Conservation (phyloP, 306 rosid species). For the Sechiopsis laciniata region DNA sequence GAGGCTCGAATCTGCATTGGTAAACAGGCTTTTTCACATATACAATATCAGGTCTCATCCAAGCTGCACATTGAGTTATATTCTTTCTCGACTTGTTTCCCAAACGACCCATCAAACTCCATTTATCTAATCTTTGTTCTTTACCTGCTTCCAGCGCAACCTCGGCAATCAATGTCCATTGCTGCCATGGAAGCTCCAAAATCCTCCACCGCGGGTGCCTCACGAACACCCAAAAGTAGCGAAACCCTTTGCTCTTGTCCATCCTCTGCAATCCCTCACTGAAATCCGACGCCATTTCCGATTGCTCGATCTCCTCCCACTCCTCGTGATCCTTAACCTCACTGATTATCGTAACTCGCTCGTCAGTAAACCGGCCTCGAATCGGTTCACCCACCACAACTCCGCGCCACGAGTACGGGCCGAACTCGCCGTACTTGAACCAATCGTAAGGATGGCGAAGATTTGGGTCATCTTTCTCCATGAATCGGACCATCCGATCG, state of each 20-base stretch:
- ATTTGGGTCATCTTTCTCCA: constrained; percentile 87
- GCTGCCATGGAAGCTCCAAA: constrained; percentile 76
- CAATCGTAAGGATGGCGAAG: constrained; percentile 74
- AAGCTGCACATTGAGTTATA: constrained; percentile 74
- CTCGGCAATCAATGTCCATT: constrained; percentile 77
- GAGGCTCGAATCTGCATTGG: constrained; percentile 87
- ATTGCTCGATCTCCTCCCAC: constrained; percentile 83
- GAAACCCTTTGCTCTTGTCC: constrained; percentile 50
- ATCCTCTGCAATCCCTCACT: constrained; percentile 51
- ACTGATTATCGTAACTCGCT: constrained; percentile 66
- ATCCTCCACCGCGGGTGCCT: constrained; percentile 79
- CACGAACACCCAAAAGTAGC: constrained; percentile 71
- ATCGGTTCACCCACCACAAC: constrained; percentile 74
- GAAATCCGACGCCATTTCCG: constrained; percentile 64
- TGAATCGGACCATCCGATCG: constrained; percentile 77
- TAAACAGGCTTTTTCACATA: constrained; percentile 82
- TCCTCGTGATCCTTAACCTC: constrained; percentile 75
- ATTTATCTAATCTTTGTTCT: constrained; percentile 82
- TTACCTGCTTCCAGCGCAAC: constrained; percentile 70
- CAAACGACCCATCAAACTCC: constrained; percentile 90
- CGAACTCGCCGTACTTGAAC: constrained; percentile 87
- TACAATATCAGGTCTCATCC: constrained; percentile 86
- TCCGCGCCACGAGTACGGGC: constrained; percentile 90
- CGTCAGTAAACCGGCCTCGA: constrained; percentile 61
- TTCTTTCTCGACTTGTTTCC: constrained; percentile 64